phyloP scores from a whole-genome alignment of 2,329 filamentous ascomycete genomes.

The Aspergillus spinulosporus region DNA sequence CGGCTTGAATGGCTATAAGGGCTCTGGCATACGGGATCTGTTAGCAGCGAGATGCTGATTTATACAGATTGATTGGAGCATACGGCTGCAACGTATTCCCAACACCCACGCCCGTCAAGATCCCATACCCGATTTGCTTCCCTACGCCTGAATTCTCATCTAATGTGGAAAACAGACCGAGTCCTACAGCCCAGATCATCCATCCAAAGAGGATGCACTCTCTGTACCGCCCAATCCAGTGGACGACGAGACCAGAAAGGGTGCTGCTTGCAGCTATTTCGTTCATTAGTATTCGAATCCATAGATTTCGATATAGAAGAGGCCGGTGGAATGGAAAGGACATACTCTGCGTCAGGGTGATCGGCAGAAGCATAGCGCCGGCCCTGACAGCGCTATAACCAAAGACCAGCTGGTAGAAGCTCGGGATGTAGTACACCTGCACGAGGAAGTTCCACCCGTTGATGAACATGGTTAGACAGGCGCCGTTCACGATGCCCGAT shows the following conservation, averaged over 20 bases:
- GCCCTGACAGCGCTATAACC: constrained; percentile 47
- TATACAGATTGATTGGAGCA: constrained; percentile 2
- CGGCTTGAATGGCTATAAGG: constrained; percentile 43
- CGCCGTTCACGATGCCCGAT: constrained; percentile 55
- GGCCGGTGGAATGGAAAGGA: neutral
- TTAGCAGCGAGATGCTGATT: neutral
- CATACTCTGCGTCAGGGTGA: constrained; percentile 50
- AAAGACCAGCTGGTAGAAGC: constrained; percentile 61
- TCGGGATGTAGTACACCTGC: constrained; percentile 63
- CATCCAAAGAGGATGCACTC: constrained; percentile 58
- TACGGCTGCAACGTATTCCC: constrained; percentile 55
- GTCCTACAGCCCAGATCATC: constrained; percentile 54
- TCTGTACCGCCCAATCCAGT: constrained; percentile 55
- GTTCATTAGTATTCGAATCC: neutral
- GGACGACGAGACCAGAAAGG: constrained; percentile 54
- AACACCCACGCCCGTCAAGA: constrained; percentile 55
- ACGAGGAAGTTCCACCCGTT: constrained; percentile 62
- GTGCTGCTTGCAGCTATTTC: constrained; percentile 49
- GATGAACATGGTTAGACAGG: constrained; percentile 58
- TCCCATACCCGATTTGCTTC: constrained; percentile 57
- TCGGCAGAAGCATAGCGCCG: constrained; percentile 53
- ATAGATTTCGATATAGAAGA: too few species aligned
- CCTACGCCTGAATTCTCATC: constrained; percentile 50
- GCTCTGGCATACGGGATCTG: constrained; percentile 17
- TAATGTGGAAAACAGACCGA: constrained; percentile 56